phyloP scores from a whole-genome alignment of 805 yeast genomes.

The Wickerhamomyces strasburgensis region DNA sequence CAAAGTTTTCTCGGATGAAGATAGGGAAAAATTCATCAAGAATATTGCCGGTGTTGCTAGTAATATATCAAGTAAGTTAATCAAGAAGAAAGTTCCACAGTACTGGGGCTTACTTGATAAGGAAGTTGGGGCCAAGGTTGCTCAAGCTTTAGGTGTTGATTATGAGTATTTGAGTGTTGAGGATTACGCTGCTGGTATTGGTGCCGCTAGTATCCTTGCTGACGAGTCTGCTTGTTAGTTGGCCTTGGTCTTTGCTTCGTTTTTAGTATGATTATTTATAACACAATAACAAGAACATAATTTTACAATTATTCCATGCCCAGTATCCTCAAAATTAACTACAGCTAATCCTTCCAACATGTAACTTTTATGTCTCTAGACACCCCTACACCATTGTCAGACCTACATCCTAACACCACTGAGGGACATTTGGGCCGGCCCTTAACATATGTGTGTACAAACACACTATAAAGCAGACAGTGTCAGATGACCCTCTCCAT shows the following conservation, averaged over 20 bases:
- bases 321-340: too few species aligned
- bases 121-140: conserved; percentile 36
- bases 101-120: conserved; percentile 38
- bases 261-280: background rate
- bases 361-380: too few species aligned
- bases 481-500: too few species aligned
- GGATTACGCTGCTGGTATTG: conserved; percentile 29
- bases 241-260: background rate
- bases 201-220: conserved; percentile 15
- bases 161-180: conserved; percentile 31
- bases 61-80: conserved; percentile 24
- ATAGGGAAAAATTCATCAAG: conserved; percentile 30
- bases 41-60: conserved; percentile 38
- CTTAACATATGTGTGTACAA: too few species aligned
- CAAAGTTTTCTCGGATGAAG: conserved; percentile 32
- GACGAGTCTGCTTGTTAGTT: background rate
- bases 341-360: too few species aligned
- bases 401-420: too few species aligned
- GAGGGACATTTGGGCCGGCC: too few species aligned
- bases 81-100: conserved; percentile 36
- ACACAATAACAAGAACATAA: background rate
- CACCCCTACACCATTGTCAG: too few species aligned
- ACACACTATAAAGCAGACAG: too few species aligned
- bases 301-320: too few species aligned
- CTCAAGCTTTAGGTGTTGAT: conserved; percentile 36